Evolutionary conservation across 495 filamentous ascomycete genomes (phyloP).

Genomic region (Penicillium paradoxum): DNA sequence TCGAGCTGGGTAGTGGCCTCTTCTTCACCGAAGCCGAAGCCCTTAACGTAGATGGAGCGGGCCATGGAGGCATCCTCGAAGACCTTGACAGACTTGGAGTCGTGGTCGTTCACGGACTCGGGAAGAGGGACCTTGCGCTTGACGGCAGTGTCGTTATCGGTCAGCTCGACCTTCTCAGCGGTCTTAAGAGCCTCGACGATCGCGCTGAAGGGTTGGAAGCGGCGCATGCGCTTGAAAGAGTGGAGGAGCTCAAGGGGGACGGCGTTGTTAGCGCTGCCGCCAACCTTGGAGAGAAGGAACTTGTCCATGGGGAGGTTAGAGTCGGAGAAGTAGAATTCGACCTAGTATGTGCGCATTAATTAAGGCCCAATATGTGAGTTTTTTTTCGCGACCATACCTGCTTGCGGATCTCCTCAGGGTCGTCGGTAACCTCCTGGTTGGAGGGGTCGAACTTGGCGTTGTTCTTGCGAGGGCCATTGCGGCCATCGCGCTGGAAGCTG

Average conservation of each 20-base stretch:
- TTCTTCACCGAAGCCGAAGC: conserved; percentile 89
- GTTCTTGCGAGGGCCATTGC: conserved; percentile 21
- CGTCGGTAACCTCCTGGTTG: conserved; percentile 56
- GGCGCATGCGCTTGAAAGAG: conserved; percentile 89
- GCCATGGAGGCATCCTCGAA: conserved; percentile 56
- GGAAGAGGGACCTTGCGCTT: conserved; percentile 67
- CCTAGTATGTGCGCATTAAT: conserved; percentile 44
- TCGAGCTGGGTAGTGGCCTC: conserved; percentile 76
- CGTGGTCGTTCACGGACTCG: conserved; percentile 39
- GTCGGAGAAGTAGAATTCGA: conserved; percentile 97
- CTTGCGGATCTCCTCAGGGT: conserved; percentile 72
- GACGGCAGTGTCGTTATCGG: conserved; percentile 61
- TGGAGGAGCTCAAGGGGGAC: conserved; percentile 70
- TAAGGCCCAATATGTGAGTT: neutral
- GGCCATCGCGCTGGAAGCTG: conserved; percentile 12
- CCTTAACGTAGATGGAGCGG: conserved; percentile 72
- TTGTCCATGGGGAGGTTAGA: conserved; percentile 85
- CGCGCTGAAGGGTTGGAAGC: conserved; percentile 77
- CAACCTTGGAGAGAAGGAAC: conserved; percentile 72
- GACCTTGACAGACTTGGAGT: conserved; percentile 44
- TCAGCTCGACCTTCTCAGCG: conserved; percentile 63
- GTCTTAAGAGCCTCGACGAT: conserved; percentile 77
- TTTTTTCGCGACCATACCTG: conserved; percentile 49
- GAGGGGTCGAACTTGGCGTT: conserved; percentile 64
- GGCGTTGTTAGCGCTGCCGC: conserved; percentile 71